A percentile compares a stretch with the other conserved stretches of the same genome.
These are phyloP conservation scores for Talaromyces liani DNA, from an alignment of 495 filamentous ascomycete genomes.

Conservation along the genomic window DNA sequence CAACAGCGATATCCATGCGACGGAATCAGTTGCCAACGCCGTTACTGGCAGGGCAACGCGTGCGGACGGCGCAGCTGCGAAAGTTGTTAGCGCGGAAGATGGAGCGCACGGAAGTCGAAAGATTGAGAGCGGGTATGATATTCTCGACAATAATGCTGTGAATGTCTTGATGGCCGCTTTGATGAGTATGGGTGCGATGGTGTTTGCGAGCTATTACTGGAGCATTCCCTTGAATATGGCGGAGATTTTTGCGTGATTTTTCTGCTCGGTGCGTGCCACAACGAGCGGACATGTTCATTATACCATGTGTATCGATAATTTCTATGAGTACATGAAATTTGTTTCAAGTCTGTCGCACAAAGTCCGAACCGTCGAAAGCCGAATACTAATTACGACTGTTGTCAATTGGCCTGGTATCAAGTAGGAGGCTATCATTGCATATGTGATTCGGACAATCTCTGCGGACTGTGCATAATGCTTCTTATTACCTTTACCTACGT, in stretches of 20 bases:
- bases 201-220: conserved; percentile 39
- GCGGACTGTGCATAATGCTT: neutral
- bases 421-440: neutral
- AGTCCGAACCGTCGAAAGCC: neutral
- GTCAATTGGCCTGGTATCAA: neutral
- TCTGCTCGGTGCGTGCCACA: neutral
- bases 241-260: neutral
- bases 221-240: conserved; percentile 19
- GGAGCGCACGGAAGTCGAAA: conserved; percentile 58
- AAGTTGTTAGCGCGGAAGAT: conserved; percentile 17
- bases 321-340: neutral
- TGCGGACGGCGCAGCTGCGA: conserved; percentile 12
- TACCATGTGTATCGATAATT: neutral
- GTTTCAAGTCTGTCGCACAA: neutral
- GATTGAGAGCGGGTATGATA: conserved; percentile 63
- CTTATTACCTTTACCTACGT: too few relatives aligned
- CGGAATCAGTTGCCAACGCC: conserved; percentile 30
- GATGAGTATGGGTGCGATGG: conserved; percentile 79
- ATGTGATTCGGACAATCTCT: neutral
- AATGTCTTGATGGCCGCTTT: conserved; percentile 80
- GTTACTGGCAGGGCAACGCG: conserved; percentile 19
- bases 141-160: conserved; percentile 90
- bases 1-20: conserved; percentile 10
- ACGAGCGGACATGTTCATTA: neutral
- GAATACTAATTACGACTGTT: neutral